Base-by-base conservation (phyloP, 2,329 filamentous ascomycete species). In the Apiospora koreana region DNA sequence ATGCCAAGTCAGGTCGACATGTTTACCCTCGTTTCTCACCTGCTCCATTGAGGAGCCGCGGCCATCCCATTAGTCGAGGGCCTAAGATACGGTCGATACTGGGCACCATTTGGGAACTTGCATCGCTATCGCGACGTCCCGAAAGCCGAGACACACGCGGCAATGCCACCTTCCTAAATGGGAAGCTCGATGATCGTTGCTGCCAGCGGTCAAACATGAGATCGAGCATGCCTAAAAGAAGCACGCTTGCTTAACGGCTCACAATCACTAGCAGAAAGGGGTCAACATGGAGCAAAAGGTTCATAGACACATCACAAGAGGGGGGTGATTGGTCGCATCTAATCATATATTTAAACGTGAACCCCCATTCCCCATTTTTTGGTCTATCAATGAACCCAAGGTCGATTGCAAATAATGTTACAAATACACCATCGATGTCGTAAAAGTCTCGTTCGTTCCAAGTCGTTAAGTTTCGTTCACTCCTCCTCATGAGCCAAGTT, bases 401-500 rank as follows among this genome's bases (percentile, higher is more conserved):
- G 54, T 28, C 64, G n/a, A 31, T 66, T 66, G 42, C 64, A 50
- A 50, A 48, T 50, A 46, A 50, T 65, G 64, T 65, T 71, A 71
- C 50, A 71, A 21, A 65, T 71, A 71, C 70, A 69, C 35, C 66
- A 42, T 42, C 31, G 42, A 68, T 71, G 64, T 66, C 64, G 65
- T 71, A 68, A 69, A 69, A 69, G 69, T 65, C 31, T 62, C 64
- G 68, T 38, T 62, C 70, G 65, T 71, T 69, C 64, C 70, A 68
- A 71, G 70, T 71, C 70, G 65, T 71, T 68, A 69, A 54, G 46
- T 69, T 38, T 71, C 70, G 48, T 71, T 58, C 67, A 48, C 38
- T 62, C 69, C 38, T 45, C 66, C 38, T 71, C 70, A 38, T 71
- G 68, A 71, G 50, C 68, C 50, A 46, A 42, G 54, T 68, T 35